Base-by-base conservation (phyloP, 108 stramenopile genomes). In the Parietichytrium sp. region DNA sequence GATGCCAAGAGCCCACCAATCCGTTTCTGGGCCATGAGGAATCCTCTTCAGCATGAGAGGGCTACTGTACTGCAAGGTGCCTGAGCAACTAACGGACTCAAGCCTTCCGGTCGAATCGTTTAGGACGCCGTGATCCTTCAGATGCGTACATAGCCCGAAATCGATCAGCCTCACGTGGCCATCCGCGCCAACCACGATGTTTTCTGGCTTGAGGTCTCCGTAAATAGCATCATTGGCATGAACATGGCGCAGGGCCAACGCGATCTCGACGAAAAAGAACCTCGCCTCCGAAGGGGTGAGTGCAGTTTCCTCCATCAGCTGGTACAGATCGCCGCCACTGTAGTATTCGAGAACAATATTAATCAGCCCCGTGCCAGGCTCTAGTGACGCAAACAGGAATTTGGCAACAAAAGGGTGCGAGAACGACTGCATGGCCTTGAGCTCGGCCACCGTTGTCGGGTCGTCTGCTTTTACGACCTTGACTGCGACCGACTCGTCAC, bases 331-430 rank as follows among this genome's bases (percentile, higher is more conserved):
- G 26, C 86, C 86, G 25, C 83, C 86, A 25, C 31, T 33, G 23
- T 26, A 79, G 27, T 81, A 86, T 38, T 86, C 86, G 72, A 86
- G 33, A n/a, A n/a, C n/a, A n/a, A n/a, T n/a, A n/a, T n/a, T n/a
- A n/a, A n/a, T n/a, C n/a, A n/a, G n/a, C n/a, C n/a, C n/a, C n/a
- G n/a, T n/a, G n/a, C n/a, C n/a, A n/a, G n/a, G n/a, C n/a, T n/a
- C n/a, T n/a, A n/a, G n/a, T n/a, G n/a, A n/a, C n/a, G n/a, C n/a
- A n/a, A n/a, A n/a, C n/a, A n/a, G n/a, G n/a, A n/a, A n/a, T n/a
- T n/a, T n/a, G n/a, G n/a, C n/a, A n/a, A n/a, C n/a, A n/a, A n/a
- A n/a, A n/a, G n/a, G n/a, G n/a, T n/a, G n/a, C n/a, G n/a, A n/a
- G n/a, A n/a, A n/a, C n/a, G n/a, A n/a, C n/a, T n/a, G n/a, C n/a